A percentile compares a stretch with the other conserved stretches of the same genome.
Conservation (phyloP, 2,329 filamentous ascomycete species). For the Colletotrichum tanaceti region DNA sequence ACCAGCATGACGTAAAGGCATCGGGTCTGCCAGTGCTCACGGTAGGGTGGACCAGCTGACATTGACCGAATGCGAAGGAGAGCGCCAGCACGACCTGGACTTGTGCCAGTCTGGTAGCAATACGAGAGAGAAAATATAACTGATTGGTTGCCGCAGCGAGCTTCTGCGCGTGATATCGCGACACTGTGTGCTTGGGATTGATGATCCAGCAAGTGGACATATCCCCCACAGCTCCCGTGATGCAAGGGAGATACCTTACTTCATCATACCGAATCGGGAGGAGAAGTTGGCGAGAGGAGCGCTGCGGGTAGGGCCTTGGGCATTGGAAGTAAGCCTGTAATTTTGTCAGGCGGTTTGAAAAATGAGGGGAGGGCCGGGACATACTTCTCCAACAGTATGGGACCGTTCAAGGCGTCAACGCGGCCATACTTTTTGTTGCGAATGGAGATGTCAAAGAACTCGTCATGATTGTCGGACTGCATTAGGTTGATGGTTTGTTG, state of each 20-base stretch:
- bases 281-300: slow-evolving; percentile 78
- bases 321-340: slow-evolving; percentile 71
- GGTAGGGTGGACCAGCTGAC: not conserved
- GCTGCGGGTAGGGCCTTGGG: slow-evolving; percentile 68
- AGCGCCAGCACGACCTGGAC: not conserved
- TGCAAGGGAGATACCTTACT: slow-evolving; percentile 46
- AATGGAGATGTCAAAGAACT: slow-evolving; percentile 93
- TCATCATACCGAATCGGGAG: slow-evolving; percentile 77
- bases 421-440: slow-evolving; percentile 94
- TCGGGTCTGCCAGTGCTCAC: slow-evolving; percentile 4
- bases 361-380: slow-evolving; percentile 41
- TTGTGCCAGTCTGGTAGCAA: slow-evolving; percentile 3
- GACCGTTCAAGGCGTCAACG: slow-evolving; percentile 91
- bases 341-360: slow-evolving; percentile 43
- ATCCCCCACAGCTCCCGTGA: not conserved
- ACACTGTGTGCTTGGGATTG: not conserved
- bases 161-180: not conserved
- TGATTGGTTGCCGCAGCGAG: slow-evolving; percentile 11
- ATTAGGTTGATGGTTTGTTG: slow-evolving; percentile 92
- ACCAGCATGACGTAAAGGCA: slow-evolving; percentile 20
- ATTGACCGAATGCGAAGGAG: not conserved
- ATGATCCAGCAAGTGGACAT: not conserved
- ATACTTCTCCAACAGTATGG: slow-evolving; percentile 91
- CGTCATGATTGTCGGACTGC: slow-evolving; percentile 89
- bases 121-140: slow-evolving; percentile 21